Base-by-base conservation (phyloP, 164 flowering plant genomes). In the Magnolia kwangsiensis region DNA sequence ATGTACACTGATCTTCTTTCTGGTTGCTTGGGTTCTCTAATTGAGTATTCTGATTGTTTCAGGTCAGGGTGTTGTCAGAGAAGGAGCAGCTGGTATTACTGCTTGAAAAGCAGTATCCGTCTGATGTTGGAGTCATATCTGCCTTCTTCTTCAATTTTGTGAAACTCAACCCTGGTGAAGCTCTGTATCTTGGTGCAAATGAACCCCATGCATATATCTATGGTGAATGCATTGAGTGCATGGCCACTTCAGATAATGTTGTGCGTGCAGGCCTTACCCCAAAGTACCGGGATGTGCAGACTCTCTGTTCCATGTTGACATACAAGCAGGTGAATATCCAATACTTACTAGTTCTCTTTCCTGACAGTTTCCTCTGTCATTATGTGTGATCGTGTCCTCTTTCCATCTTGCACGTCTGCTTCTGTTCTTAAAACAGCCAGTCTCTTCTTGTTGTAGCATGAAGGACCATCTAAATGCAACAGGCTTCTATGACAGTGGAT, bases 221-320 rank as follows among this genome's bases (percentile, higher is more conserved):
- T 65, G 98, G 99, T 19, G 98, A 96, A 7, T 94, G 98, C 78
- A 74, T 94, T 7, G 99, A 96, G 75, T 90, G 95, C 83, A 96
- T 94, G 98, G 99, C 98, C 50, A 87, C 99, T 55, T 94, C 99
- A 29, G 97, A 96, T 84, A 96, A 96, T 88, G 99, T 94, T 77
- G 95, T 94, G 2, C 89, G 99, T 27, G 99, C 99, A 27, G 99
- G 99, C 76, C 97, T 96, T 66, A 96, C 99, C 37, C 91, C 96
- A 6, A 96, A 96, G 83, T 80, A 81, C 24, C 88, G 92, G 24
- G 98, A 96, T 83, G 89, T 93, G 59, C 80, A 83, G 74, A 91
- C 92, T 73, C 91, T 94, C 8, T 94, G 98, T 79, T 87, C 94
- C 59, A 94, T 96, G 98, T 92, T 96, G 74, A 91, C 98, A 24